Percentiles rank a stretch among this genome's conserved stretches.
phyloP scores from a whole-genome alignment of 1,139 yeast species.

The Saccharomycopsis crataegensis region DNA sequence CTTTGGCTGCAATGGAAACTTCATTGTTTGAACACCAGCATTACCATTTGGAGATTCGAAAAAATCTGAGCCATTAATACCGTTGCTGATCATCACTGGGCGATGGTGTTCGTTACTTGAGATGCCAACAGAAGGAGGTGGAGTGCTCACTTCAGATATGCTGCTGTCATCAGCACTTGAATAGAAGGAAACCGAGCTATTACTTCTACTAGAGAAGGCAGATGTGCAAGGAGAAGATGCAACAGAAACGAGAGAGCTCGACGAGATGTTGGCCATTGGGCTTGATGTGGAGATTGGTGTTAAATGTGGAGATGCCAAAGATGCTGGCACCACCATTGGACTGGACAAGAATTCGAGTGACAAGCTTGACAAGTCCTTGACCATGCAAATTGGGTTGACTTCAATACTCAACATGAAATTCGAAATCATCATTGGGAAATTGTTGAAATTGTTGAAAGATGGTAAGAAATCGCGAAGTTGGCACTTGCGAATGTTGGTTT shows the following conservation, averaged over 20 bases:
- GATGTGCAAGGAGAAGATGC: conserved; percentile 21
- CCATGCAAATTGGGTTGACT: background rate
- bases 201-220: background rate
- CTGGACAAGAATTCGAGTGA: background rate
- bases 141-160: conserved; percentile 8
- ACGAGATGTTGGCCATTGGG: background rate
- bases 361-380: background rate
- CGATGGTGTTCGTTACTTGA: background rate
- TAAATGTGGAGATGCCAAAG: background rate
- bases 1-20: conserved; percentile 4
- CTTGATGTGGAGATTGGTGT: background rate
- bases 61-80: background rate
- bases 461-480: conserved; percentile 1
- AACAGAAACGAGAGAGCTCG: conserved; percentile 8
- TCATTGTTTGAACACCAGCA: background rate
- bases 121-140: conserved; percentile 3
- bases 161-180: conserved; percentile 3
- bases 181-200: conserved; percentile 4
- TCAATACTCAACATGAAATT: conserved; percentile 14
- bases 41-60: background rate
- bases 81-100: background rate
- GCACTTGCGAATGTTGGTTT: conserved; percentile 5
- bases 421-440: conserved; percentile 2
- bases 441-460: background rate
- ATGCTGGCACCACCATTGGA: background rate